Base-by-base conservation (phyloP, 2,329 filamentous ascomycete genomes). In the Xylariaceae sp. region DNA sequence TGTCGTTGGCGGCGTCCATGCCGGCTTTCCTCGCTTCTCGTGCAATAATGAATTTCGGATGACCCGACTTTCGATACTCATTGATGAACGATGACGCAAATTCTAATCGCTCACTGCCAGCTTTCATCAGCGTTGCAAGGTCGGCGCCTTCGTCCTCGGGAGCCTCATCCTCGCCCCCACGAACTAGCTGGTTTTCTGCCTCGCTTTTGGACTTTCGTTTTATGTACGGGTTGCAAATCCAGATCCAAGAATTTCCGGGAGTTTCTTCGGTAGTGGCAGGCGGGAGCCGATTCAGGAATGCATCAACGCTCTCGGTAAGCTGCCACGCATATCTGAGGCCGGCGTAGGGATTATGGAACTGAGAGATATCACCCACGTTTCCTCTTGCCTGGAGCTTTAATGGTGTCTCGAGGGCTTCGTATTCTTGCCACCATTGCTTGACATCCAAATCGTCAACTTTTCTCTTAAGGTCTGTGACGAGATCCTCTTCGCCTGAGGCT, bases 271-370 rank as follows among this genome's bases (percentile, higher is more conserved):
- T 89, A 1, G 80, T 86, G 3, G 80, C 79, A 0, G 91, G 89
- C 0, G 87, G 87, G 0, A 92, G 75, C 7, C 90, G 84, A 7
- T 73, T 55, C 2, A 94, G 71, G 62, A 96, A 95, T 1, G 81
- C 78, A 6, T 81, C 71, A 1, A 88, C 72, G 0, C 80, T 81
- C 66, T 92, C 89, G 1, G 74, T 74, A 23, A 86, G 75, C 67
- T 88, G 87, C 76, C 86, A 85, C 21, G 81, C 85, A 57, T 77
- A 77, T 3, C 69, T 47, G 1, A 77, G 53, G 27, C 81, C 82
- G 51, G 82, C 77, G 60, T 84, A 85, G 1, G 79, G 78, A 64
- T 90, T 89, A 71, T 83, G 78, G 2, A 82, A 70, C 21, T 68
- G 69, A 0, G 70, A 58, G 4, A 35, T 48, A n/a, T 60, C 36